These are phyloP conservation scores for Camelina laxa DNA, from an alignment of 345 rosid genomes.

Conservation along the genomic window DNA sequence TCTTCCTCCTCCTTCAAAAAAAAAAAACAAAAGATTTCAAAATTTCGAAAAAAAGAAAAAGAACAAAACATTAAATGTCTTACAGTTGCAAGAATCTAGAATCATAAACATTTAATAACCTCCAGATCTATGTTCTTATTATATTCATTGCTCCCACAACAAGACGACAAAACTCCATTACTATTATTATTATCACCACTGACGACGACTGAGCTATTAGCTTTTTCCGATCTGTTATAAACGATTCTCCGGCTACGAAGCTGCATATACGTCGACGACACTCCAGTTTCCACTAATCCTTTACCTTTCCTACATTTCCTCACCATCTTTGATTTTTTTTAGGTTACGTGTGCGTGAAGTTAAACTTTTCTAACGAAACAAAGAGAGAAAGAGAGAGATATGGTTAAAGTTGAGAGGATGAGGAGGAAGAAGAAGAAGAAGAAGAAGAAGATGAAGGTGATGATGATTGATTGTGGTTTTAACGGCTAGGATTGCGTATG, in stretches of 20 bases:
- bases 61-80: not conserved
- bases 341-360: slow-evolving; percentile 23
- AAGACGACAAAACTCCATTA: slow-evolving; percentile 47
- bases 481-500: slow-evolving; percentile 51
- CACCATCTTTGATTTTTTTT: slow-evolving; percentile 41
- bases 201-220: slow-evolving; percentile 30
- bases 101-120: slow-evolving; percentile 43
- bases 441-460: slow-evolving; percentile 10
- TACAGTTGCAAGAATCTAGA: slow-evolving; percentile 27
- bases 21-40: not conserved
- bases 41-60: slow-evolving; percentile 27
- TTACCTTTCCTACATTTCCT: slow-evolving; percentile 48
- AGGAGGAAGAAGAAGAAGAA: slow-evolving; percentile 15
- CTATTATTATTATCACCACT: too few relatives aligned
- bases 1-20: slow-evolving; percentile 50
- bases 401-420: not conserved
- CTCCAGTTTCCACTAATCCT: slow-evolving; percentile 48
- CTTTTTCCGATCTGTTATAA: slow-evolving; percentile 34
- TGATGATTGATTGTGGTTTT: slow-evolving; percentile 36
- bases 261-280: slow-evolving; percentile 48
- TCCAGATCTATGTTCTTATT: slow-evolving; percentile 58
- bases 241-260: slow-evolving; percentile 47
- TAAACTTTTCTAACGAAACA: too few relatives aligned
- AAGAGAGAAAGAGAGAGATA: not conserved
- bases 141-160: slow-evolving; percentile 49